These are phyloP conservation scores for Pseudozyma hubeiensis DNA, from an alignment of 1,284 basidiomycete species.

Conservation along the genomic window DNA sequence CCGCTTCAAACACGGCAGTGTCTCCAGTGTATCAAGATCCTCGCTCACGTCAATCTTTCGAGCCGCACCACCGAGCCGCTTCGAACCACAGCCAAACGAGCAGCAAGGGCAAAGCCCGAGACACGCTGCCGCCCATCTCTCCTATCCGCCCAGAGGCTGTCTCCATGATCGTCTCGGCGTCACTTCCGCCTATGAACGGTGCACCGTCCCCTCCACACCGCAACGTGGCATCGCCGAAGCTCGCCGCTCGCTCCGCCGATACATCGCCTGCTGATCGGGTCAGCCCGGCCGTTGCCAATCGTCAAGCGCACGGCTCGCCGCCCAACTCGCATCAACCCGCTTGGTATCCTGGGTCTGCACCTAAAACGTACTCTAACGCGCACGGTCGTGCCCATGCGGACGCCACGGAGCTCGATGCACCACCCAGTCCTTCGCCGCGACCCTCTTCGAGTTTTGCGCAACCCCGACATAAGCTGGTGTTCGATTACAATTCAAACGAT, in stretches of 20 bases:
- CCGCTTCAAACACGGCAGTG: constrained; percentile 25
- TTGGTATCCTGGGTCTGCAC: not conserved
- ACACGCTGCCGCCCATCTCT: constrained; percentile 29
- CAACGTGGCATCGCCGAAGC: constrained; percentile 12
- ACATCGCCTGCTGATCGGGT: constrained; percentile 19
- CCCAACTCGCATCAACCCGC: constrained; percentile 3
- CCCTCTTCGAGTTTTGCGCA: constrained; percentile 11
- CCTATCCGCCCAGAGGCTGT: constrained; percentile 27
- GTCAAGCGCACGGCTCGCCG: not conserved
- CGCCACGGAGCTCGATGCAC: constrained; percentile 2
- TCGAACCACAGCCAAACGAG: constrained; percentile 39
- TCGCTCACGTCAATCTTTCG: constrained; percentile 20
- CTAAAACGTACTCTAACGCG: not conserved
- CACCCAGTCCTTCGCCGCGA: constrained; percentile 12
- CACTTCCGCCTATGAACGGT: constrained; percentile 22
- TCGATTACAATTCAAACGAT: constrained; percentile 37
- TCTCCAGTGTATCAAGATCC: constrained; percentile 22
- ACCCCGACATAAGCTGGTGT: constrained; percentile 33
- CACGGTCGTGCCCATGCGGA: not conserved
- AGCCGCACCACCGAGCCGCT: constrained; percentile 33
- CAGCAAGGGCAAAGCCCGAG: constrained; percentile 30
- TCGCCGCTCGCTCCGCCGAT: constrained; percentile 17
- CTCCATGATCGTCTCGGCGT: constrained; percentile 29
- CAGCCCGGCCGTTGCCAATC: constrained; percentile 16
- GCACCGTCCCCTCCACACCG: constrained; percentile 15